phyloP scores from a whole-genome alignment of 805 yeast genomes.

The Candida adriatica region DNA sequence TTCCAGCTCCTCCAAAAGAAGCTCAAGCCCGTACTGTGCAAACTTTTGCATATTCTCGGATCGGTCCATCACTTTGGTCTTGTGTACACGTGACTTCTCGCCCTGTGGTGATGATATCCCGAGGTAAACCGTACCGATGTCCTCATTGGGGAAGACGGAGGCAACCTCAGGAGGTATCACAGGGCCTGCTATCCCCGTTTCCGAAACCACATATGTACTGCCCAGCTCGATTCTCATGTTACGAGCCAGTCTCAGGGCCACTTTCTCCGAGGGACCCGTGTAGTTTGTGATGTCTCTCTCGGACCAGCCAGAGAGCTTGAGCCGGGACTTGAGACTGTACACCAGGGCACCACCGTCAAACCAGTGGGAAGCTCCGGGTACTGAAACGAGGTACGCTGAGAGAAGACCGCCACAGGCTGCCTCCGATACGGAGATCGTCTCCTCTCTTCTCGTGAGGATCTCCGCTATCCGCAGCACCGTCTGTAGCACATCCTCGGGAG shows the following conservation, averaged over 20 bases:
- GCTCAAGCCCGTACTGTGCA: constrained; percentile 60
- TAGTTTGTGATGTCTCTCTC: constrained; percentile 60
- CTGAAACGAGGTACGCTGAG: constrained; percentile 72
- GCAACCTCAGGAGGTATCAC: constrained; percentile 32
- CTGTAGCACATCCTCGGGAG: constrained; percentile 46
- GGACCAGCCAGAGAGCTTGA: constrained; percentile 75
- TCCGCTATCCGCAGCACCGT: constrained; percentile 54
- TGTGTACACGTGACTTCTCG: constrained; percentile 38
- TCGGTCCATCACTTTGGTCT: constrained; percentile 46
- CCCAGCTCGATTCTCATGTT: constrained; percentile 76
- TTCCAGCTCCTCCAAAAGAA: constrained; percentile 42
- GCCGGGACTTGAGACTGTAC: constrained; percentile 67
- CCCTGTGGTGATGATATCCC: constrained; percentile 65
- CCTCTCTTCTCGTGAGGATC: constrained; percentile 42
- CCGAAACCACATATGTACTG: constrained; percentile 74
- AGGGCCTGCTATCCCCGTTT: constrained; percentile 88
- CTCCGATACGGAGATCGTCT: constrained; percentile 75
- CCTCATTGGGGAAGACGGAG: constrained; percentile 24
- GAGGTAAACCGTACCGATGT: constrained; percentile 62
- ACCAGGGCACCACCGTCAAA: constrained; percentile 81
- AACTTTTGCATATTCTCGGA: constrained; percentile 68
- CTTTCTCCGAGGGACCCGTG: constrained; percentile 77
- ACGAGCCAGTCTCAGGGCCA: constrained; percentile 70
- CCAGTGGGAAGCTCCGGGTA: constrained; percentile 80
- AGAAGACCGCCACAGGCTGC: constrained; percentile 88